Conservation (phyloP, 306 rosid genomes). For the Corylus americana region DNA sequence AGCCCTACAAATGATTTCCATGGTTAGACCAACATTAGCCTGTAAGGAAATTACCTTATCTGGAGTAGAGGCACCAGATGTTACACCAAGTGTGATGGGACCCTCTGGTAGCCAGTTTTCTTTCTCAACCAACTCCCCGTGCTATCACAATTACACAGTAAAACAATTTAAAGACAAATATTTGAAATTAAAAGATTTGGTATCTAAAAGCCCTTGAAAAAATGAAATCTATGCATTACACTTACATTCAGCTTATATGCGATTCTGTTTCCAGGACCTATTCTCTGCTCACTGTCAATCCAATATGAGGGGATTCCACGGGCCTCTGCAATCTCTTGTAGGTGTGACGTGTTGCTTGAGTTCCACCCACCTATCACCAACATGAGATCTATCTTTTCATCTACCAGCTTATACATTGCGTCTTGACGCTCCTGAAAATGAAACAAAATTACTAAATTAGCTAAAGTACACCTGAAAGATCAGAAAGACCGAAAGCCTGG, state of each 20-base stretch:
- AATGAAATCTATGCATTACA: slow-evolving; percentile 16
- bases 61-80: slow-evolving; percentile 98
- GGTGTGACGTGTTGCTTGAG: slow-evolving; percentile 95
- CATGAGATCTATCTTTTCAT: slow-evolving; percentile 72
- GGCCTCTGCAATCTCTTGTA: slow-evolving; percentile 94
- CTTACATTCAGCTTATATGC: slow-evolving; percentile 78
- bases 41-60: slow-evolving; percentile 72
- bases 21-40: background rate
- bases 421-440: slow-evolving; percentile 90
- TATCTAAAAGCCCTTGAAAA: slow-evolving; percentile 9
- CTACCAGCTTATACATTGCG: slow-evolving; percentile 98
- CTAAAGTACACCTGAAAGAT: background rate
- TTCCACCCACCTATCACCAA: slow-evolving; percentile 97
- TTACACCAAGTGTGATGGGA: slow-evolving; percentile 81
- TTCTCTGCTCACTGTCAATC: slow-evolving; percentile 89
- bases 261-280: slow-evolving; percentile 95
- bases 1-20: background rate
- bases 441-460: slow-evolving; percentile 10
- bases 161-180: background rate
- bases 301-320: slow-evolving; percentile 96
- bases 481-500: background rate
- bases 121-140: slow-evolving; percentile 92
- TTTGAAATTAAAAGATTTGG: background rate
- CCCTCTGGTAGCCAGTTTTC: slow-evolving; percentile 88
- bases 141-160: slow-evolving; percentile 40